Base-by-base conservation (phyloP, 805 yeast species). In the Danielia reshetovae region DNA sequence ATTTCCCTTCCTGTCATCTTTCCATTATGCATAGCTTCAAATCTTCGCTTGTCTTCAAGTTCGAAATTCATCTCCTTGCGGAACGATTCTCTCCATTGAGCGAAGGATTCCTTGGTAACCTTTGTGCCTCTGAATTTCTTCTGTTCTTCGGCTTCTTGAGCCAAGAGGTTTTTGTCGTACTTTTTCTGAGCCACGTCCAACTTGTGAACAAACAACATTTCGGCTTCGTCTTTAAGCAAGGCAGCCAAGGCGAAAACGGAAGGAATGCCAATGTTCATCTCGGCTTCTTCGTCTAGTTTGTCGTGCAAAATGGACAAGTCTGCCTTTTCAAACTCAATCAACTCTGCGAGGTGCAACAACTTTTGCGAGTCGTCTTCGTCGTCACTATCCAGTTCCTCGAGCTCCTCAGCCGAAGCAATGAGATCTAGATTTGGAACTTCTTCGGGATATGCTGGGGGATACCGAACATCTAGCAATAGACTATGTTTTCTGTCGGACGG, bases 61-160 rank as follows among this genome's bases (percentile, higher is more conserved):
- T 84, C 90, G 43, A 77, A 62, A n/a, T 79, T 77, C 74, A 80
- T 61, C 50, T 85, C 96, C 38, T 68, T 63, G 38, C 94, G 71
- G 59, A 93, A 89, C 34, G 60, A 66, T 3, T 38, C 36, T 52
- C 95, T 70, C 98, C 98, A 90, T 29, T 57, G 68, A 2, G 56
- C 54, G 55, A 75, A 90, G n/a, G 81, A 69, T 46, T 85, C 95
- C 11, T 59, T 62, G 2, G 97, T 90, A 5, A 90, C 96, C 35
- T 83, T 76, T 1, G 97, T 93, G 23, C 98, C 98, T 26, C 71
- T 68, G 61, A 90, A 90, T 60, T 93, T 93, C 57, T 81, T 81
- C 56, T 87, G 95, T 55, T 88, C 96, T 57, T 81, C 81, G 48
- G 68, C 72, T 56, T 93, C 97, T 43, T 77, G 77, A 15, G 70